Evolutionary conservation across 345 rosid genomes (phyloP).

Genomic region (Capsella bursapastoris): DNA sequence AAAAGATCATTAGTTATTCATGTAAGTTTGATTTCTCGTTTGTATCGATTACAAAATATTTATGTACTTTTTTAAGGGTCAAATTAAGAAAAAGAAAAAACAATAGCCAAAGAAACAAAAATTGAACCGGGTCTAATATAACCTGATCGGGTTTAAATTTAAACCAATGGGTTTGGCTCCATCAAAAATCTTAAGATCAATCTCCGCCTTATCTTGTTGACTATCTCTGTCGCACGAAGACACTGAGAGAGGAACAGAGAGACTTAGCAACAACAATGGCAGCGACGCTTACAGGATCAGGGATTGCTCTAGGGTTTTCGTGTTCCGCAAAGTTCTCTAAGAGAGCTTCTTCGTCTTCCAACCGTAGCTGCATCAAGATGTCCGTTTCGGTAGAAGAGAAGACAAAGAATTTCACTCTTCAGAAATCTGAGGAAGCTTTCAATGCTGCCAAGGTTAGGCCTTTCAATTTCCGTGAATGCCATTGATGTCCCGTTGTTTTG

Average conservation of each 20-base stretch:
- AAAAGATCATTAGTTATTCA: background rate
- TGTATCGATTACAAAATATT: background rate
- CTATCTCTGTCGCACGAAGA: background rate
- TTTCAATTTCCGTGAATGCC: background rate
- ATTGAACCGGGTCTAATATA: background rate
- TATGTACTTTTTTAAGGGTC: background rate
- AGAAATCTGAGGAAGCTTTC: conserved; percentile 86
- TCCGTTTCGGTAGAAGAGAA: conserved; percentile 58
- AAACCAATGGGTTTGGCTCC: background rate
- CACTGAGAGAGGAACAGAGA: conserved; percentile 2
- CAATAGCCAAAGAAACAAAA: background rate
- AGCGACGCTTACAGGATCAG: conserved; percentile 48
- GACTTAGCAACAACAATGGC: conserved; percentile 35
- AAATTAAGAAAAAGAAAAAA: background rate
- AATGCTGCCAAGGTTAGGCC: conserved; percentile 62
- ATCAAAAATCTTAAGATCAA: background rate
- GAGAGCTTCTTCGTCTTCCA: conserved; percentile 32
- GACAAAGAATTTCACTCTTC: conserved; percentile 58
- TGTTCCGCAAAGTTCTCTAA: conserved; percentile 43
- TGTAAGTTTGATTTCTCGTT: background rate
- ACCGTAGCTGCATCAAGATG: conserved; percentile 50
- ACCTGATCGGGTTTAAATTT: background rate
- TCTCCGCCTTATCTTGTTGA: conserved; percentile 25
- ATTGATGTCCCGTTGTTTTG: background rate
- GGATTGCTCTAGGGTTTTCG: conserved; percentile 48